These are phyloP conservation scores for Sesbania bispinosa DNA, from an alignment of 306 rosid species.

Conservation along the genomic window DNA sequence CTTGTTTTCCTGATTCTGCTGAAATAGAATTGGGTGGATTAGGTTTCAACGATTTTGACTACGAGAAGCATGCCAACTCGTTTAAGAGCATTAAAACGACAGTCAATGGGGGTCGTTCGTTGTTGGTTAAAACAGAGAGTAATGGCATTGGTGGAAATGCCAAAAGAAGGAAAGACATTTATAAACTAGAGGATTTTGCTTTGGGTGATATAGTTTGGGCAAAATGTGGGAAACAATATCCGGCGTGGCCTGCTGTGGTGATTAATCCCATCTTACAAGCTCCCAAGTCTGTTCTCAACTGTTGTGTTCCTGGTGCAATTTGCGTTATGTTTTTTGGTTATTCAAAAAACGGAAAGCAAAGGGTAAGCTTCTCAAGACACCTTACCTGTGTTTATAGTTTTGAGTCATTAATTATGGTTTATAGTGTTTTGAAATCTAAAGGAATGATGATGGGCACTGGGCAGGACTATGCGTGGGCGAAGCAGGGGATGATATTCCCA, in stretches of 20 bases:
- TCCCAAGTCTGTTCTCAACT: slow-evolving; percentile 61
- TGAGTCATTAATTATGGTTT: background rate
- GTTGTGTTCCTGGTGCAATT: slow-evolving; percentile 61
- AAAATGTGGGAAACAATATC: slow-evolving; percentile 72
- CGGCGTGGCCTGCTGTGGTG: slow-evolving; percentile 85
- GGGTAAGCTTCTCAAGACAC: slow-evolving; percentile 41
- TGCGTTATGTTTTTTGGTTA: slow-evolving; percentile 93
- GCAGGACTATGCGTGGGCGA: slow-evolving; percentile 94
- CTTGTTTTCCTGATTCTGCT: background rate
- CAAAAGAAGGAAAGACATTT: slow-evolving; percentile 44
- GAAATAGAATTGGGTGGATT: slow-evolving; percentile 7
- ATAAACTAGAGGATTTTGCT: slow-evolving; percentile 57
- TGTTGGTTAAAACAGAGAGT: slow-evolving; percentile 19
- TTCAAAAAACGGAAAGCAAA: slow-evolving; percentile 74
- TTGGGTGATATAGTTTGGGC: slow-evolving; percentile 91
- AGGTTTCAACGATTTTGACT: slow-evolving; percentile 22
- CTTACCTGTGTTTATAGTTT: background rate
- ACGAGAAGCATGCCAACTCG: slow-evolving; percentile 13
- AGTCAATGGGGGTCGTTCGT: slow-evolving; percentile 11
- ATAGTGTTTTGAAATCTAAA: slow-evolving; percentile 26
- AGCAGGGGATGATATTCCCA: slow-evolving; percentile 79
- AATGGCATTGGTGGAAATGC: slow-evolving; percentile 16
- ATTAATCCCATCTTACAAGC: slow-evolving; percentile 81
- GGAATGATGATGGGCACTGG: slow-evolving; percentile 33
- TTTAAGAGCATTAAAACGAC: slow-evolving; percentile 18